phyloP scores from a whole-genome alignment of 2,329 filamentous ascomycete genomes.

The Tolypocladium amazonense region DNA sequence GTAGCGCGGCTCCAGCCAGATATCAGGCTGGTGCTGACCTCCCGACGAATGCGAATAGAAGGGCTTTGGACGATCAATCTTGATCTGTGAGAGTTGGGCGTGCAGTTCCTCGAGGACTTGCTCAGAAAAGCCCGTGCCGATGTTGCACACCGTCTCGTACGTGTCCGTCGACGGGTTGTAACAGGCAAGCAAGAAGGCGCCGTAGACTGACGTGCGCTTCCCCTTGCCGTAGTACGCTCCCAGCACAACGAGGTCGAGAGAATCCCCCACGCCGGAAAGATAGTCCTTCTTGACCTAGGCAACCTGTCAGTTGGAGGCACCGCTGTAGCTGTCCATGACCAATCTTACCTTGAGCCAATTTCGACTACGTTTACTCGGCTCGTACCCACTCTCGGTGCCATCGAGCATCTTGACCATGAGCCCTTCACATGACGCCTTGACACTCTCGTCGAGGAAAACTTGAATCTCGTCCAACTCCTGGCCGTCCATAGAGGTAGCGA shows the following conservation, averaged over 20 bases:
- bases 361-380: constrained; percentile 88
- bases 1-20: constrained; percentile 91
- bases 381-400: constrained; percentile 83
- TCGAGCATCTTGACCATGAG: constrained; percentile 99
- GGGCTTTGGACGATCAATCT: constrained; percentile 85
- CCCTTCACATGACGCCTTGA: constrained; percentile 93
- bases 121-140: constrained; percentile 94
- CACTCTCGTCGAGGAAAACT: constrained; percentile 80
- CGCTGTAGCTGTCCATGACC: too few species aligned
- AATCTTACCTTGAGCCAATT: constrained; percentile 86
- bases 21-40: constrained; percentile 88
- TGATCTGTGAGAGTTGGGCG: constrained; percentile 59
- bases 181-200: constrained; percentile 89
- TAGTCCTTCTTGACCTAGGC: constrained; percentile 92
- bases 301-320: not conserved
- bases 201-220: constrained; percentile 92
- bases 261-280: constrained; percentile 85
- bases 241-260: constrained; percentile 88
- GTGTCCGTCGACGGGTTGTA: constrained; percentile 72
- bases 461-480: constrained; percentile 92
- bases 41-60: constrained; percentile 83
- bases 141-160: constrained; percentile 97
- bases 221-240: constrained; percentile 91
- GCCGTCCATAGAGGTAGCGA: constrained; percentile 78
- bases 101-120: constrained; percentile 85